Evolutionary conservation across 1,139 yeast species (phyloP), one percentile per base, ranked within the genome.

Genomic region (Yamadazyma mexicana): DNA sequence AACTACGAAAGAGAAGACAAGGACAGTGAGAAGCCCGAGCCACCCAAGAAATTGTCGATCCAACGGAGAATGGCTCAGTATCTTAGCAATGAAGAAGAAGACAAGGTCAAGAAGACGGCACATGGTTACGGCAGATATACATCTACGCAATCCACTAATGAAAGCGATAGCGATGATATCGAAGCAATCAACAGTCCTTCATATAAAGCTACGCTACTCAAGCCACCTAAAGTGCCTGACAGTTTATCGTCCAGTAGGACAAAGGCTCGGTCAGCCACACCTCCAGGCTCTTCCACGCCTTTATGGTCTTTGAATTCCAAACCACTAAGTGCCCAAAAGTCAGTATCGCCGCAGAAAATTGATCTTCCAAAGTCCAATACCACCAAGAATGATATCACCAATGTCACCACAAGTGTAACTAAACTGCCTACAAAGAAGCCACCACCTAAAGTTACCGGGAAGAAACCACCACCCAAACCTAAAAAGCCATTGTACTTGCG

Each of bases 61-160:
- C 94, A 85, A 58, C 73, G 78, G 51, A 69, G 94, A 46, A 83
- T 85, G 55, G 83, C 82, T 42, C 72, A 74, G 48, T 67, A 84
- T 30, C 64, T 86, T 46, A 72, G 63, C 46, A 64, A 59, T 40
- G 68, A 69, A 16, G 73, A 76, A 2, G 64, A 75, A 0, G 16
- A 20, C 22, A 20, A 10, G 10, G 22, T 37, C 12, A 56, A 68
- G 16, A 79, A 76, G 50, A 81, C 89, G 0, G 95, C 95, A 0
- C 62, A 66, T 12, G 95, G 95, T 0, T 87, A 87, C 55, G 95
- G 95, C 2, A 77, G 77, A 50, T 84, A 73, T 54, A 83, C 89
- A 1, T 85, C 77, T 39, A 12, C 15, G 7, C 12, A 7, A 11
- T 4, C 89, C 17, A 52, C 49, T n/a, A 48, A 52, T 9, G 46